Conservation (phyloP, 192 early-diverging fungal genomes). For the Entomortierella lignicola region DNA sequence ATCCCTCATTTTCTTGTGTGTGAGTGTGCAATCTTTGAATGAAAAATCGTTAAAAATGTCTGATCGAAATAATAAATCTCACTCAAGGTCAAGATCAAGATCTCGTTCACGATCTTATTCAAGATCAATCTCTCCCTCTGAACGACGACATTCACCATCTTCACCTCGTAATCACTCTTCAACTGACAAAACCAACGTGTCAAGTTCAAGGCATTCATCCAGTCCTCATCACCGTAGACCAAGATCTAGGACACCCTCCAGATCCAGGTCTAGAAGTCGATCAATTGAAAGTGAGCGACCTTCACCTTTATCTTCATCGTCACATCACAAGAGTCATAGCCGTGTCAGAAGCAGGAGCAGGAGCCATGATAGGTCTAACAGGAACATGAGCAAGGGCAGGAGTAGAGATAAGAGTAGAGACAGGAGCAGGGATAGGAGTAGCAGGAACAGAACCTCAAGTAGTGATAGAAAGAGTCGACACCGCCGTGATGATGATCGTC, state of each 20-base stretch:
- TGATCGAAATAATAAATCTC: constrained; percentile 2
- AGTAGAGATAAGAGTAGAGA: constrained; percentile 5
- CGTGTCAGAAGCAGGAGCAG: constrained; percentile 16
- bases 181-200: neutral
- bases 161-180: neutral
- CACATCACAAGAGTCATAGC: neutral
- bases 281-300: constrained; percentile 6
- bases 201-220: neutral
- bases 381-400: neutral
- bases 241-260: neutral
- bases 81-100: constrained; percentile 11
- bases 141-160: constrained; percentile 5
- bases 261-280: constrained; percentile 9
- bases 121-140: constrained; percentile 4
- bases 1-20: too few relatives aligned
- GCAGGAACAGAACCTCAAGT: neutral
- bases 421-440: neutral
- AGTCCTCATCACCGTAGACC: constrained; percentile 1
- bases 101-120: constrained; percentile 2
- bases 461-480: constrained; percentile 2
- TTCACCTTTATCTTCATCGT: too few relatives aligned
- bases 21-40: neutral
- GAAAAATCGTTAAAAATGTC: neutral
- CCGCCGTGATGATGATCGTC: constrained; percentile 2
- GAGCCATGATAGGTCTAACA: constrained; percentile 10